phyloP scores from a whole-genome alignment of 179 eudicot genomes.

The Sideroxylon spinosum region DNA sequence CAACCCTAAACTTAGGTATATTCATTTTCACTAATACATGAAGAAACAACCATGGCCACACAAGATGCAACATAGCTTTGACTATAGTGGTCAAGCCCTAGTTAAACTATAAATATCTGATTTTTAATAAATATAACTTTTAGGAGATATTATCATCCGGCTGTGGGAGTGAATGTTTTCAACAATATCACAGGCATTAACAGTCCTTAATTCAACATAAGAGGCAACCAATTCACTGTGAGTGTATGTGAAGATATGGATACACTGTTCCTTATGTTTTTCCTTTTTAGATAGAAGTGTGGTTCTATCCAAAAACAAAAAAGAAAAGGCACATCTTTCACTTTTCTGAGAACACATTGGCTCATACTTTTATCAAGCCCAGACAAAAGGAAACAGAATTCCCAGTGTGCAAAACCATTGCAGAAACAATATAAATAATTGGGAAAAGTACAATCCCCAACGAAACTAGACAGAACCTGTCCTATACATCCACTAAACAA shows the following conservation, averaged over 20 bases:
- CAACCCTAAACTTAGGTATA: no score
- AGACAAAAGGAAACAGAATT: neutral
- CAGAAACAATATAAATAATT: neutral
- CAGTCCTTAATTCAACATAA: neutral
- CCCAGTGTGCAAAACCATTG: neutral
- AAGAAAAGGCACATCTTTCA: neutral
- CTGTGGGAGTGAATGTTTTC: neutral
- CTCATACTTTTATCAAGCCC: neutral
- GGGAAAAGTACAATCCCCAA: neutral
- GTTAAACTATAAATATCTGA: no score
- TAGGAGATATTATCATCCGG: neutral
- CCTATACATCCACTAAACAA: neutral
- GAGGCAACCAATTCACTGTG: neutral
- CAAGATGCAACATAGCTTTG: no score
- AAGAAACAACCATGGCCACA: no score
- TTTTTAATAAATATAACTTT: no score
- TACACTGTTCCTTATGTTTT: neutral
- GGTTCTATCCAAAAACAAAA: neutral
- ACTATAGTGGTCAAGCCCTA: no score
- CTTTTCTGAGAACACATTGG: neutral
- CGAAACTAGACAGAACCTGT: neutral
- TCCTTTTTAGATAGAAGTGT: neutral
- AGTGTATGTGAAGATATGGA: neutral
- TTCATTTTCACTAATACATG: no score
- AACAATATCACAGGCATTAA: neutral